Evolutionary conservation across 495 filamentous ascomycete genomes (phyloP), one percentile per base, ranked within the genome.

Genomic region (Aspergillus campestris): DNA sequence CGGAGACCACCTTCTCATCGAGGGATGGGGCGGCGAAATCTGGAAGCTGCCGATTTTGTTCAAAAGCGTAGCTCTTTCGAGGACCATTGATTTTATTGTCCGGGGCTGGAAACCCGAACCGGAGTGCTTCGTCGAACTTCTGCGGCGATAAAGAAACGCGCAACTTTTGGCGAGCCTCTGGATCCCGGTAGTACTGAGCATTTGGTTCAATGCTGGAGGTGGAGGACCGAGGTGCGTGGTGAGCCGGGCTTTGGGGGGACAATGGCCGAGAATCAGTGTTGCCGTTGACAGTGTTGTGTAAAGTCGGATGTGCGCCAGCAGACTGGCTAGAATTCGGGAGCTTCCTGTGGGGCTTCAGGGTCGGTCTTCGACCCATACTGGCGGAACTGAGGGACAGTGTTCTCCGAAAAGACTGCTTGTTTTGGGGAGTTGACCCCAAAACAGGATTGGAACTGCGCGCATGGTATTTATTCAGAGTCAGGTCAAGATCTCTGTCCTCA

Each of bases 101-200:
- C 38, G 70, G 42, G 5, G 86, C 81, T 0, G 89, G 89, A 51
- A 96, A 95, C 5, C 91, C 90, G 65, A 92, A 95, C 58, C 92
- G 87, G 42, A 95, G 77, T 1, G 87, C 89, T 67, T 96, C 90
- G 56, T 97, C 92, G 48, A 96, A 95, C 59, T 94, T 95, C 50
- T 95, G 87, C 7, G 89, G 86, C 2, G 91, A 96, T 12, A 94
- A 74, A 51, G 89, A 94, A n/a, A 89, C 81, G 3, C 88, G 82
- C 9, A 96, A 67, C 59, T 91, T 94, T 39, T 90, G 65, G 32
- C 91, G 79, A 32, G 89, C 87, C 58, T 95, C 87, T 0, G 89
- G 89, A 49, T 97, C 89, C 60, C 86, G 87, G 54, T 95, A 95
- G 61, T 95, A 83, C 34, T 84, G 78, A 0, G 88, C 85, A 35